Base-by-base conservation (phyloP, 495 filamentous ascomycete species). In the Xylaria intraflava region DNA sequence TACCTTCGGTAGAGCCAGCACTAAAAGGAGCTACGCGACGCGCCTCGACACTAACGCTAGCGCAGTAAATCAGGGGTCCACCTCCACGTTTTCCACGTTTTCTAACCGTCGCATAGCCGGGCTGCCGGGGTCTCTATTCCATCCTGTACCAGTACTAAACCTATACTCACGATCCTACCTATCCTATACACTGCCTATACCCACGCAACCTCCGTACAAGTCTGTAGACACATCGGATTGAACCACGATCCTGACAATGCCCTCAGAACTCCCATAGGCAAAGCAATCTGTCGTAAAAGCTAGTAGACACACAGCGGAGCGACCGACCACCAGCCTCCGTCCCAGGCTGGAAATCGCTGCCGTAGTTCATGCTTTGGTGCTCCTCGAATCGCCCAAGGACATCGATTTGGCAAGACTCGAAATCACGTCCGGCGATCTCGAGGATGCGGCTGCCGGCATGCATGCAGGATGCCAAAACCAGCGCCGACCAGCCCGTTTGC, bases 301-400 rank as follows among this genome's bases (percentile, higher is more conserved):
- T 96, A 20, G 88, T 91, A 23, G 87, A 90, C 9, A 94, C 76
- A 57, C 82, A 76, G 3, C 78, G 62, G 43, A 80, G 48, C 12
- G 52, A 65, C 50, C 46, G 31, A 29, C 66, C 59, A 29, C 29
- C 48, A 23, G 49, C 56, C 53, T 55, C 54, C 24, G 33, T 43
- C 22, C 54, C 60, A 12, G 75, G 71, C 69, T 84, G 82, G 24
- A 86, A 79, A 72, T 90, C 89, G 55, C 87, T 87, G 12, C 85
- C 92, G 68, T 98, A 98, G 61, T 92, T 93, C 92, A 97, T 95
- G 65, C 90, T 96, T 71, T 88, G 74, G 69, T 96, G 89, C 66
- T 90, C 88, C 51, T 87, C 87, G 62, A 93, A 93, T 57, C 78
- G 78, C 2, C 80, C 85, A 36, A 95, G 55, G 17, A 55, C 45